These are phyloP conservation scores for Silene conica DNA, from an alignment of 148 eudicot genomes.

Conservation along the genomic window DNA sequence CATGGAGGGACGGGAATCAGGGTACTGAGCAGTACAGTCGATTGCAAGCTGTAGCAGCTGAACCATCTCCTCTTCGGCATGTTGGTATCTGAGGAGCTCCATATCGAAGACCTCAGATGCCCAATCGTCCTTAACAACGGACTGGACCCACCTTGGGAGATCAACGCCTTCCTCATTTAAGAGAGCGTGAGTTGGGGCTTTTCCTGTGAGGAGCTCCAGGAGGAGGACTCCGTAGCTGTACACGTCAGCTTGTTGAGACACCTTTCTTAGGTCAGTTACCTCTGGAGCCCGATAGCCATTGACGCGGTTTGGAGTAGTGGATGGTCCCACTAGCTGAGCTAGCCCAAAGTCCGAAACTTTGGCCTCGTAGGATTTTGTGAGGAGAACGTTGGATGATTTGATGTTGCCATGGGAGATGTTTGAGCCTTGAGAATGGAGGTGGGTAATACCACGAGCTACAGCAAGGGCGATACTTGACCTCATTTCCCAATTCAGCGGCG, in stretches of 20 bases:
- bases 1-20: constrained; percentile 41
- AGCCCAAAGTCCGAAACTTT: constrained; percentile 35
- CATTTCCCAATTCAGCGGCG: constrained; percentile 37
- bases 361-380: constrained; percentile 33
- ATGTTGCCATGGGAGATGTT: constrained; percentile 32
- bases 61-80: constrained; percentile 44
- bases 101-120: constrained; percentile 39
- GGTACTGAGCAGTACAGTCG: constrained; percentile 35
- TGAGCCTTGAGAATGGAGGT: constrained; percentile 33
- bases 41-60: constrained; percentile 33
- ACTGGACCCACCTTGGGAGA: constrained; percentile 42
- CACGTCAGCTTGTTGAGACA: constrained; percentile 35
- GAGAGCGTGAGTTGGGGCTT: constrained; percentile 38
- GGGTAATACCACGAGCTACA: constrained; percentile 31
- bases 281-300: constrained; percentile 46
- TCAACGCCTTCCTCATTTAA: constrained; percentile 39
- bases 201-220: constrained; percentile 44
- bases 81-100: constrained; percentile 36
- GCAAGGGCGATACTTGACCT: constrained; percentile 36
- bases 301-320: constrained; percentile 27
- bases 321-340: constrained; percentile 31
- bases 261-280: constrained; percentile 31
- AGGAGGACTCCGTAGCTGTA: constrained; percentile 44
- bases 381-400: constrained; percentile 38
- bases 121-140: constrained; percentile 40